Percentiles rank a stretch among this genome's conserved stretches.
Conservation (phyloP, 2,329 filamentous ascomycete genomes). For the Phymatotrichopsis omnivora region DNA sequence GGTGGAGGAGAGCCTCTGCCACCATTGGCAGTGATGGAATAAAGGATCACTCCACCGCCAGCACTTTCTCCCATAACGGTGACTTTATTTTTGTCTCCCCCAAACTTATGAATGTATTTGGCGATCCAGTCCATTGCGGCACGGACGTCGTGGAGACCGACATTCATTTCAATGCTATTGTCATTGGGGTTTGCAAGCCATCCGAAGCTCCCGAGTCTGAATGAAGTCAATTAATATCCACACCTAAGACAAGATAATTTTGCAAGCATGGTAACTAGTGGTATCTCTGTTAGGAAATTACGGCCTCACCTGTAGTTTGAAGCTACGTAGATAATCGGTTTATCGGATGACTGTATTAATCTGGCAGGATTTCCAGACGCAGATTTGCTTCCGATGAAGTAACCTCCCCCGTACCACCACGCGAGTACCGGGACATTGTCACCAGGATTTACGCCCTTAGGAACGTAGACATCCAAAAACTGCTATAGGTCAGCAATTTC, state of each 20-base stretch:
- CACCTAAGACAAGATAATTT: no score
- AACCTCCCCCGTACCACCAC: slow-evolving; percentile 21
- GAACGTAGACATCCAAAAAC: slow-evolving; percentile 25
- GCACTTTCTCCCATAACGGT: slow-evolving; percentile 45
- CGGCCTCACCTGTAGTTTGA: slow-evolving; percentile 16
- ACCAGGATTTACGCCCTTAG: slow-evolving; percentile 5
- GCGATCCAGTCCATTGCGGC: slow-evolving; percentile 43
- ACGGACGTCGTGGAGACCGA: slow-evolving; percentile 39
- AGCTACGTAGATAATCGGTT: slow-evolving; percentile 21
- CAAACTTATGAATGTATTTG: slow-evolving; percentile 40
- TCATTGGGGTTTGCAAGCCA: slow-evolving; percentile 40
- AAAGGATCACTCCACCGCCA: slow-evolving; percentile 43
- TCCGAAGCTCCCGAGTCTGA: slow-evolving; percentile 40
- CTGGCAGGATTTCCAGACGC: slow-evolving; percentile 13
- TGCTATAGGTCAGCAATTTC: no score
- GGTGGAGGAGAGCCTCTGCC: slow-evolving; percentile 31
- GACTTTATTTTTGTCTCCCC: slow-evolving; percentile 40
- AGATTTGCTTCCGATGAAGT: slow-evolving; percentile 15
- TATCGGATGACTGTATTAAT: slow-evolving; percentile 14
- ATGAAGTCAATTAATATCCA: slow-evolving; percentile 2
- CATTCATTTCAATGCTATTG: slow-evolving; percentile 38
- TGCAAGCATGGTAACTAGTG: no score
- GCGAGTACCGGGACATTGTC: slow-evolving; percentile 16
- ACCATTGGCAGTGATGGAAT: slow-evolving; percentile 41
- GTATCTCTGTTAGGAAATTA: not conserved